phyloP scores from a whole-genome alignment of 202 grass and related monocot genomes.

The Saccharum hybrid region DNA sequence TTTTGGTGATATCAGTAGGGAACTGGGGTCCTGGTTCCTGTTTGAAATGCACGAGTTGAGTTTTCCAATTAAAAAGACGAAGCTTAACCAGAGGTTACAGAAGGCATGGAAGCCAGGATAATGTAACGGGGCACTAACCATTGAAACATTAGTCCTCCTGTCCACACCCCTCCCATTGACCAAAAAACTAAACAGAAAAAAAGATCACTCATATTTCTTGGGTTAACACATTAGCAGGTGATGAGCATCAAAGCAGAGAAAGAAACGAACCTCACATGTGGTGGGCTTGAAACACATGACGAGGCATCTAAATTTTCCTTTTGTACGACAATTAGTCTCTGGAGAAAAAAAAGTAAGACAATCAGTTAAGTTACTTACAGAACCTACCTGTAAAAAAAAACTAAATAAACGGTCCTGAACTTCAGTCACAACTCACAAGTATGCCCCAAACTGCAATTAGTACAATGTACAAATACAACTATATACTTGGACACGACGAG shows the following conservation, averaged over 20 bases:
- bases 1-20: constrained; percentile 93
- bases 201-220: constrained; percentile 1
- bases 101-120: constrained; percentile 33
- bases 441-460: background rate
- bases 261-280: constrained; percentile 75
- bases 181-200: constrained; percentile 73
- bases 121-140: constrained; percentile 59
- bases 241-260: constrained; percentile 26
- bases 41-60: constrained; percentile 23
- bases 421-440: constrained; percentile 9
- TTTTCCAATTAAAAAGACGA: constrained; percentile 3
- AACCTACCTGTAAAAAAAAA: constrained; percentile 17
- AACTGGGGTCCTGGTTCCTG: constrained; percentile 92
- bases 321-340: constrained; percentile 79
- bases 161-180: constrained; percentile 90
- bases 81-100: constrained; percentile 29
- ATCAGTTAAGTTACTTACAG: constrained; percentile 25
- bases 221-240: constrained; percentile 39
- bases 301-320: constrained; percentile 82
- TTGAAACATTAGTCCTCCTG: constrained; percentile 80
- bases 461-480: constrained; percentile 5
- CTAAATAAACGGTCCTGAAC: constrained; percentile 11
- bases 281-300: constrained; percentile 75
- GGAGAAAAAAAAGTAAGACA: constrained; percentile 32
- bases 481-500: background rate